phyloP scores from a whole-genome alignment of 768 basidiomycete genomes.

The Steccherinum ochraceum region DNA sequence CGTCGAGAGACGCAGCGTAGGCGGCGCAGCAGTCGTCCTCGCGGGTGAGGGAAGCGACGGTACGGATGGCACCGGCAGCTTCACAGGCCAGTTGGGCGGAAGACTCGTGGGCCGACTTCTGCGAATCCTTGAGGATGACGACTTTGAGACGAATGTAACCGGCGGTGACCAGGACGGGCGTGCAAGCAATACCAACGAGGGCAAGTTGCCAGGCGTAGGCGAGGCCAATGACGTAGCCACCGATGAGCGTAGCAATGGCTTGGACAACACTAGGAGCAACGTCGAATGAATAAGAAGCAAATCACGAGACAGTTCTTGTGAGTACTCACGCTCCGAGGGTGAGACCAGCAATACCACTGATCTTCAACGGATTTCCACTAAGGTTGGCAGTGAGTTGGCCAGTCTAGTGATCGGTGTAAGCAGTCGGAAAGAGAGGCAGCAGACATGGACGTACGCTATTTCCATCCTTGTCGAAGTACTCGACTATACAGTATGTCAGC shows the following conservation, averaged over 20 bases:
- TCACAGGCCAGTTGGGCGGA: constrained; percentile 90
- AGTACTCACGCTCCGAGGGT: constrained; percentile 67
- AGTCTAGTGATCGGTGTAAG: no score
- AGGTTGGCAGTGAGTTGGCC: constrained; percentile 76
- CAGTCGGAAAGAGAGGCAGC: no score
- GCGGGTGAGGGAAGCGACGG: constrained; percentile 81
- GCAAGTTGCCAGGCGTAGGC: constrained; percentile 72
- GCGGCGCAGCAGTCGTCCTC: constrained; percentile 68
- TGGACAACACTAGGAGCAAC: constrained; percentile 58
- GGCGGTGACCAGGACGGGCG: constrained; percentile 58
- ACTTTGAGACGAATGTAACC: constrained; percentile 81
- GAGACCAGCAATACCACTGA: constrained; percentile 81
- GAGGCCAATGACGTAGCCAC: constrained; percentile 74
- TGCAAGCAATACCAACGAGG: constrained; percentile 77
- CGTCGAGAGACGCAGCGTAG: constrained; percentile 66
- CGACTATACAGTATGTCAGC: neutral
- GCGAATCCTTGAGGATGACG: constrained; percentile 81
- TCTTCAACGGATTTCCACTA: constrained; percentile 84
- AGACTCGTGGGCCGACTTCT: constrained; percentile 65
- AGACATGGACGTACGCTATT: no score
- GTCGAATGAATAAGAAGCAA: no score
- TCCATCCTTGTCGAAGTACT: constrained; percentile 71
- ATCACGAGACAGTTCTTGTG: no score
- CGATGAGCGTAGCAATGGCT: constrained; percentile 57
- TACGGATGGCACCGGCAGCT: constrained; percentile 82